Conservation (phyloP, 768 basidiomycete species). For the Mycena vulgaris region DNA sequence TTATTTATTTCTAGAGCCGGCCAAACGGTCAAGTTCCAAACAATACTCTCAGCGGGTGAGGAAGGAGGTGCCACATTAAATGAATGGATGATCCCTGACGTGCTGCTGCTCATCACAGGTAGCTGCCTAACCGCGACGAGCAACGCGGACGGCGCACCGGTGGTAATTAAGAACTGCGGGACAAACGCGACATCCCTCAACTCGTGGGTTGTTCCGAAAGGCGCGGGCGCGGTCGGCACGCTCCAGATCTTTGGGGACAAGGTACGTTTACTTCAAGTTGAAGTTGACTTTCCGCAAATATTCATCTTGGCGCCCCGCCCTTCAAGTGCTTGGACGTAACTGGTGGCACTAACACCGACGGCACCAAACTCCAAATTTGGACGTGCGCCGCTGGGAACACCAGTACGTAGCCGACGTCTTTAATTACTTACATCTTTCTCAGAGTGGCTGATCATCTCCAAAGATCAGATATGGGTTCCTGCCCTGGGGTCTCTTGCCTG, state of each 20-base stretch:
- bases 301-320: neutral
- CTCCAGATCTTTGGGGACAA: slow-evolving; percentile 15
- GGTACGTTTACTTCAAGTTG: neutral
- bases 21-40: slow-evolving; percentile 9
- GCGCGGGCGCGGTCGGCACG: neutral
- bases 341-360: neutral
- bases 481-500: neutral
- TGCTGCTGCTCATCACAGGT: neutral
- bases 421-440: neutral
- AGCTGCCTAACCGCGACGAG: slow-evolving; percentile 15
- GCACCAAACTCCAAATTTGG: slow-evolving; percentile 10
- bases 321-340: slow-evolving; percentile 20
- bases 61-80: neutral
- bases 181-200: slow-evolving; percentile 15
- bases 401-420: neutral
- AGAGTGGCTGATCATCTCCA: neutral
- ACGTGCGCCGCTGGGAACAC: slow-evolving; percentile 12
- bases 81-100: neutral
- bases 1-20: neutral
- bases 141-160: slow-evolving; percentile 15
- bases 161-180: slow-evolving; percentile 12
- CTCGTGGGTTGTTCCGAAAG: slow-evolving; percentile 9
- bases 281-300: neutral
- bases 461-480: slow-evolving; percentile 17
- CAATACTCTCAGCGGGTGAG: slow-evolving; percentile 4